Evolutionary conservation across 2,329 filamentous ascomycete species (phyloP), one percentile per base, ranked within the genome.

Genomic region (Madurella mycetomatis): DNA sequence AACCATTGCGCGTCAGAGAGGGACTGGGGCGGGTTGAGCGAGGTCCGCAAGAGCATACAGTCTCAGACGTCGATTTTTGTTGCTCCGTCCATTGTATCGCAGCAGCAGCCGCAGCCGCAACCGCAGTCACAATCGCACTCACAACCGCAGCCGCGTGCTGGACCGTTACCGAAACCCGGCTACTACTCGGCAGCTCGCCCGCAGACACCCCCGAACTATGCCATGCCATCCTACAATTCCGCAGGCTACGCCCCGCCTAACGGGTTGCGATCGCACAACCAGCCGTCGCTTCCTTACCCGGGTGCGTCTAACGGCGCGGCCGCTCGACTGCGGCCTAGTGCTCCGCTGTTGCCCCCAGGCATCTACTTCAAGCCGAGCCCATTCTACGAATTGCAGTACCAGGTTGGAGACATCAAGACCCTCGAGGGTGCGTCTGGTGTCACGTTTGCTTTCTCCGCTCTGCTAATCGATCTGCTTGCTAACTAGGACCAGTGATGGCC

Each of bases 371-470:
- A 89, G 65, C 70, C 83, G 4, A 96, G 90, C 65, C 92, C 94
- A 0, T 99, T 96, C 70, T 96, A 92, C 66, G 81, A 82, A 11
- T 77, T 92, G 32, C 68, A 85, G 44, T 76, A 83, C 51, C 78
- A 83, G 30, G 71, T 96, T 5, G 83, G 88, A 5, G 73, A 78
- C 8, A 74, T 86, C 16, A 78, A 83, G 41, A 80, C 83, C 52
- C 88, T 91, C 60, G 88, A 92, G 69, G 80, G 92, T 92, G 77
- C 67, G 82, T 69, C 52, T 42, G 19, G 47, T 45, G 9, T 43
- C 45, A 5, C 12, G 49, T 44, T 4, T 25, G 9, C 9, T 37
- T 15, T 43, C 43, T 47, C 19, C 31, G 42, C 47, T 50, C 40
- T 32, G 13, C 34, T 30, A 41, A 44, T 52, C 13, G 46, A 57